Evolutionary conservation across 495 filamentous ascomycete species (phyloP), one percentile per base, ranked within the genome.

Genomic region (Talaromyces trachyspermus): DNA sequence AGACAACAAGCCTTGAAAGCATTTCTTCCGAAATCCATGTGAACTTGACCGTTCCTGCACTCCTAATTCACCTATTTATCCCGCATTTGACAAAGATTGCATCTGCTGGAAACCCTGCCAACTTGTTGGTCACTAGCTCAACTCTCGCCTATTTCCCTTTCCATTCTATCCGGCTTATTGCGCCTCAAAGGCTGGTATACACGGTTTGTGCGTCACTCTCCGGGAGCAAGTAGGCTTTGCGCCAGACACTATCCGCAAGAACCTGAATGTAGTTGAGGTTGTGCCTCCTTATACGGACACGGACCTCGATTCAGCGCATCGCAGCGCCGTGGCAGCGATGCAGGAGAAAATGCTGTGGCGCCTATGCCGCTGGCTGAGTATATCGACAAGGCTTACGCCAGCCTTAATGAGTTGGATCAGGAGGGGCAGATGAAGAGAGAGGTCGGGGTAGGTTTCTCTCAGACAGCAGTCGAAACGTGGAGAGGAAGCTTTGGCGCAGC

Each of bases 201-300:
- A 68, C 26, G 30, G 46, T 9, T 52, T 64, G 18, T 42, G 43
- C 33, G 52, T 64, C 20, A 33, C 50, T 12, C 48, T 67, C 1
- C 55, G 65, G 10, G 49, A 57, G 24, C 58, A 68, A 49, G 19
- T 68, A n/a, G 38, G 29, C 12, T 35, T 26, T 25, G 10, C 30
- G 14, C 45, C 27, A 24, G 46, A 38, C 1, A 29, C 9, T 6
- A 20, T 37, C 14, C 32, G 24, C 12, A 24, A 26, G 27, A 49
- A 49, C 36, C 12, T 51, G 24, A 46, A 43, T 24, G 20, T 57
- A 9, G 20, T 48, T 41, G 51, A 54, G 49, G 38, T 72, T 5
- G 53, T 55, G 2, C 64, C 62, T 5, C 67, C 63, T 5, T 70
- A 66, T 50, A 57, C 65, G 1, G 62, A 65, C 33, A 71, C 66